Base-by-base conservation (phyloP, 306 rosid genomes). In the Cucumis cinereus region DNA sequence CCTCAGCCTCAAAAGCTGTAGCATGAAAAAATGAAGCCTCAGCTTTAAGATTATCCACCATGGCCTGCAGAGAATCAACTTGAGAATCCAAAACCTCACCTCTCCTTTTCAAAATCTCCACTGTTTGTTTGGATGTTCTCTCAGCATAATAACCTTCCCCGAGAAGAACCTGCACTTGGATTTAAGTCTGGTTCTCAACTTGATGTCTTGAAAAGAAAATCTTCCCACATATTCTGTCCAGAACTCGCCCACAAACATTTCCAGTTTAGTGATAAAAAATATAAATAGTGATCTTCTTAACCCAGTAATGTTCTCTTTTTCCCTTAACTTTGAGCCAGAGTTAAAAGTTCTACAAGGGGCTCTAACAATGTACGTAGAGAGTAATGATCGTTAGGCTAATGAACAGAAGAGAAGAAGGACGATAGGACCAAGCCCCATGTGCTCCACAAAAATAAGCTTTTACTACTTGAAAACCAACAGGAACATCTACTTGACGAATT, bases 131-230 rank as follows among this genome's bases (percentile, higher is more conserved):
- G 14, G 94, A 88, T 0, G 96, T 93, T 80, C 90, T 87, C 38
- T 90, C 96, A 0, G 86, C 94, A 80, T 87, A 90, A 77, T 91
- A 91, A 8, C 96, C 94, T 82, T 91, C 98, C 70, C 98, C 98
- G 67, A 93, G 66, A 23, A 93, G 91, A 81, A 93, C 98, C 98
- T 93, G 68, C 75, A 73, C 64, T 28, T 47, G 60, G 22, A 35
- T 33, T 72, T 28, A 73, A 68, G 74, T 50, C 62, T 16, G 23
- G 41, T 40, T 33, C 24, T 73, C 43, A 73, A 52, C 47, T 50
- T 43, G 13, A 73, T 10, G 33, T 53, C 22, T 22, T 74, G 53
- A 74, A 30, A 62, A 61, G 67, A 55, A 74, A 36, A 74, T 10
- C 24, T 74, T 19, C 36, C 15, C 71, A 28, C 19, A 74, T 20